Percentiles rank a stretch among this genome's conserved stretches.
Conservation (phyloP, 306 rosid genomes). For the Medicago ruthenica region DNA sequence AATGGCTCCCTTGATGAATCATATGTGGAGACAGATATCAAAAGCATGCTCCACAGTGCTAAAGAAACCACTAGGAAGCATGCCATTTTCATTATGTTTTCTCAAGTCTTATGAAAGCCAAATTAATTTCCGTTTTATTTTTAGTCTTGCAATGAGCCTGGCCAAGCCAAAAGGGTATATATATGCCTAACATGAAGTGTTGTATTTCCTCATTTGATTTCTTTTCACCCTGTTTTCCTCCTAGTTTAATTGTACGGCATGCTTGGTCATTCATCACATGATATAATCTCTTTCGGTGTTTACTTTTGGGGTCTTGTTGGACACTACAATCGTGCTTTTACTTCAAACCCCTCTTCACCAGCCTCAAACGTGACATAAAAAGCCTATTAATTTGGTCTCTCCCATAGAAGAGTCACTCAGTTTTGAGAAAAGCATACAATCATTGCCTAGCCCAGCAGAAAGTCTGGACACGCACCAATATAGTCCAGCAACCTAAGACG, state of each 20-base stretch:
- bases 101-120: neutral
- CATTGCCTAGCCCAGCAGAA: neutral
- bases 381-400: neutral
- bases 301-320: slow-evolving; percentile 26
- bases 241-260: slow-evolving; percentile 3
- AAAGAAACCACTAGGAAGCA: slow-evolving; percentile 9
- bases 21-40: slow-evolving; percentile 1
- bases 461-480: neutral
- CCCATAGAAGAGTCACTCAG: neutral
- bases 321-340: neutral
- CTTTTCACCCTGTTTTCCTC: slow-evolving; percentile 30
- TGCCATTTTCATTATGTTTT: slow-evolving; percentile 23
- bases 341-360: neutral
- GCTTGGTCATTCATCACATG: neutral
- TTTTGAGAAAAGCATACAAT: neutral
- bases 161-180: neutral
- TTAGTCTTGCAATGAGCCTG: neutral
- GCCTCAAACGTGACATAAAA: neutral
- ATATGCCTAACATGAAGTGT: neutral
- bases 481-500: neutral
- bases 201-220: neutral
- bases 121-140: neutral
- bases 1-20: slow-evolving; percentile 3
- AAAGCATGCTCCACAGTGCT: slow-evolving; percentile 36
- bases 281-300: neutral